Percentiles rank a stretch among this genome's conserved stretches.
Conservation (phyloP, 2,329 filamentous ascomycete genomes). For the Gremmenia infestans region DNA sequence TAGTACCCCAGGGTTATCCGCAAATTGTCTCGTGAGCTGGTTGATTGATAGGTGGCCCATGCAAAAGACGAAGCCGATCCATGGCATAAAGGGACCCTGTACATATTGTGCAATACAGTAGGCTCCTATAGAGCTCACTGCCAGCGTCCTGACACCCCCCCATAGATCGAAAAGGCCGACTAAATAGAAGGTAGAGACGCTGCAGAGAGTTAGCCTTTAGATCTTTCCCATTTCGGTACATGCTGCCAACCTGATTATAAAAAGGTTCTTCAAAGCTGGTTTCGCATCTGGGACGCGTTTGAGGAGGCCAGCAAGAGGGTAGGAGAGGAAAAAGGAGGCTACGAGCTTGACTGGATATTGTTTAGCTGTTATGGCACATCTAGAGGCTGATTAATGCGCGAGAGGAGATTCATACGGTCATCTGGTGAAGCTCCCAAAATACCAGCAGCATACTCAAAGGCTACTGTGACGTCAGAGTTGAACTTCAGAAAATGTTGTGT, state of each 20-base stretch:
- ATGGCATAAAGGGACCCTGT: conserved; percentile 91
- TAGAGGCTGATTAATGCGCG: background rate
- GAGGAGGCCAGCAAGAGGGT: conserved; percentile 80
- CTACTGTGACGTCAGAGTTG: conserved; percentile 37
- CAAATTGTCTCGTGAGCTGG: conserved; percentile 76
- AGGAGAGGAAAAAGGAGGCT: conserved; percentile 84
- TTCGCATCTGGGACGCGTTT: conserved; percentile 85
- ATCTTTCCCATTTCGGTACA: background rate
- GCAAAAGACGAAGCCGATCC: conserved; percentile 87
- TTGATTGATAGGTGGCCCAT: conserved; percentile 94
- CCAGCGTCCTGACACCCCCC: conserved; percentile 72
- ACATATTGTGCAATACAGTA: conserved; percentile 82
- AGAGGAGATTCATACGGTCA: conserved; percentile 46
- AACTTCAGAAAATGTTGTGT: conserved; percentile 7
- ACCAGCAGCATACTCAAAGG: conserved; percentile 54
- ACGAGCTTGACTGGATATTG: conserved; percentile 78
- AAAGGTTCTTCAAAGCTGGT: conserved; percentile 81
- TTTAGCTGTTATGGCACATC: conserved; percentile 4
- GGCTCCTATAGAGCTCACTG: conserved; percentile 72
- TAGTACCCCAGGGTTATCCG: conserved; percentile 59
- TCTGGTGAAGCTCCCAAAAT: conserved; percentile 59
- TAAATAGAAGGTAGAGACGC: conserved; percentile 82
- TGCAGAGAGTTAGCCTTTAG: conserved; percentile 32
- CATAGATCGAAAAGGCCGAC: conserved; percentile 92
- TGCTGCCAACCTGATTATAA: conserved; percentile 64